Evolutionary conservation across 2,329 filamentous ascomycete species (phyloP), one percentile per base, ranked within the genome.

Genomic region (Endoconidiophora laricicola): DNA sequence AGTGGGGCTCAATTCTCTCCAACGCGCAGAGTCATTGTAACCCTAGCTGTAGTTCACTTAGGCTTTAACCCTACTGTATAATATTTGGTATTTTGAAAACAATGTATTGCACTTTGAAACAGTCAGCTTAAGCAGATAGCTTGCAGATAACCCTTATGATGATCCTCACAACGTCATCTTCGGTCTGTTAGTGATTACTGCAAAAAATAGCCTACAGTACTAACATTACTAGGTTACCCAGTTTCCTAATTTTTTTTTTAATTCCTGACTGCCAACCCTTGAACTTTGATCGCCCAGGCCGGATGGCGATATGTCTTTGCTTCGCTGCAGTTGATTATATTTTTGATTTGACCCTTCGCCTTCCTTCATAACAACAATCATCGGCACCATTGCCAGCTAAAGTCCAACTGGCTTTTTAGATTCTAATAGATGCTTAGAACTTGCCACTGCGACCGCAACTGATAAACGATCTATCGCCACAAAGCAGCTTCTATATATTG

Each of bases 221-320:
- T 49, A 49, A 49, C 26, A 49, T 18, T 37, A 20, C 6, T 20
- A 38, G 47, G 38, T 7, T 26, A 10, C 6, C 6, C 12, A 6
- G 6, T 20, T 22, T 10, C 24, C 22, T 6, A 43, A 43, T 24
- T 43, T 22, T 46, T 29, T 37, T 37, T 16, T 20, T 20, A 7
- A 12, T 16, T n/a, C 23, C 24, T 33, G n/a, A 37, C 33, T 24
- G 44, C 33, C 16, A 46, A 37, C 33, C 26, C 23, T 16, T 9
- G 16, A 40, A 22, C 18, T 39, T 37, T 46, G 16, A 46, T 46
- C 16, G 44, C 7, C 6, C 7, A 33, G 43, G 44, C 44, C 44
- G 44, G 44, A 46, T 46, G 29, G 44, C 44, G 44, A 29, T 16
- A 46, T 24, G 44, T 39, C 29, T 46, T 46, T 46, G 44, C 33